Conservation (phyloP, 495 filamentous ascomycete genomes). For the Aspergillus hancockii region DNA sequence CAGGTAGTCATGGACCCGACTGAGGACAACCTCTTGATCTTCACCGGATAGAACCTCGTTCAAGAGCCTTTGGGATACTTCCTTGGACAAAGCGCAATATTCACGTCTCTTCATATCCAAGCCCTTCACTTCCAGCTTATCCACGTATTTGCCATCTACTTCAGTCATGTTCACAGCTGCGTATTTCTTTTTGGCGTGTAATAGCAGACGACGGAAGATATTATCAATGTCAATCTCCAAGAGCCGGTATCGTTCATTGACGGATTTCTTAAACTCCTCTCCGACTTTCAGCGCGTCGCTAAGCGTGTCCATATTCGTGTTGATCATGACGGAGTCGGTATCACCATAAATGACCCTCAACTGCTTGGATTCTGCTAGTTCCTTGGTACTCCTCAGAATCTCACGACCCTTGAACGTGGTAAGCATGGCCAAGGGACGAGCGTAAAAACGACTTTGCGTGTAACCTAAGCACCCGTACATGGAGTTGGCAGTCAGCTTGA, state of each 20-base stretch:
- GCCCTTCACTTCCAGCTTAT: slow-evolving; percentile 97
- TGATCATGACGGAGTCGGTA: slow-evolving; percentile 99
- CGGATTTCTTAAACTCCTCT: slow-evolving; percentile 71
- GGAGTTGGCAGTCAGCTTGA: slow-evolving; percentile 97
- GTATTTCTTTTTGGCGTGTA: slow-evolving; percentile 99
- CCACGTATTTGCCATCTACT: slow-evolving; percentile 82
- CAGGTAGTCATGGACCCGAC: slow-evolving; percentile 89
- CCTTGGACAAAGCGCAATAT: slow-evolving; percentile 92
- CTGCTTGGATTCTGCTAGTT: slow-evolving; percentile 83
- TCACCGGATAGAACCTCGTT: slow-evolving; percentile 93
- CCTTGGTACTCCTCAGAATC: slow-evolving; percentile 93
- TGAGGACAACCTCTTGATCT: slow-evolving; percentile 84
- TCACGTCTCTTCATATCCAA: slow-evolving; percentile 96
- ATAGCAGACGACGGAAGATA: slow-evolving; percentile 85
- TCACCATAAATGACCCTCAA: slow-evolving; percentile 97
- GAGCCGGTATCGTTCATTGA: slow-evolving; percentile 88
- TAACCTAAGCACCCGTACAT: slow-evolving; percentile 99
- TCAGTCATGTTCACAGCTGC: slow-evolving; percentile 94
- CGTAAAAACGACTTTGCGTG: slow-evolving; percentile 93
- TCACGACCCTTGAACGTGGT: slow-evolving; percentile 97
- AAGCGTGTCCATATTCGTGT: slow-evolving; percentile 93
- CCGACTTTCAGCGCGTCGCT: slow-evolving; percentile 89
- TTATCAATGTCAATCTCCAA: slow-evolving; percentile 99
- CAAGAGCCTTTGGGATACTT: slow-evolving; percentile 78
- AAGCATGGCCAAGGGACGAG: slow-evolving; percentile 89